Conservation (phyloP, 345 rosid genomes). For the Gossypium anomalum region DNA sequence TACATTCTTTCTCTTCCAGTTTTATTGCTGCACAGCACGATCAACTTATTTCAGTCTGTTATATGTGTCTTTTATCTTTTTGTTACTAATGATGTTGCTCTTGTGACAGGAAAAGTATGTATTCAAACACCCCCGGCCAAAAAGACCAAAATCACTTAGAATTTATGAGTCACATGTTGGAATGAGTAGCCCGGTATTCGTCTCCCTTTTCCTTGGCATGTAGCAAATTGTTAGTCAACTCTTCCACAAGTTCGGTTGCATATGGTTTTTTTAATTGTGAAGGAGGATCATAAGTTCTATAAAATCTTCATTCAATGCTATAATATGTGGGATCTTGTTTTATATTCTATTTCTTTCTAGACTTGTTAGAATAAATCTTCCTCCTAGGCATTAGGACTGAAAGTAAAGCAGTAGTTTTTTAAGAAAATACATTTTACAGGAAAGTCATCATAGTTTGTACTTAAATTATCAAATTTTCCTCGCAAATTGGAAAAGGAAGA, state of each 20-base stretch:
- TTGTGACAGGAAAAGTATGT: constrained; percentile 67
- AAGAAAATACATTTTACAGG: neutral
- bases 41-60: neutral
- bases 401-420: neutral
- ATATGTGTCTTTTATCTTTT: neutral
- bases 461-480: neutral
- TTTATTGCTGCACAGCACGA: neutral
- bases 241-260: neutral
- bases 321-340: neutral
- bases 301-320: neutral
- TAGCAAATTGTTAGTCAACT: neutral
- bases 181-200: constrained; percentile 88
- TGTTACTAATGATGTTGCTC: constrained; percentile 15
- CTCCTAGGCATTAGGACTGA: neutral
- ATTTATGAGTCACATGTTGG: constrained; percentile 96
- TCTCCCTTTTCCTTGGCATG: constrained; percentile 26
- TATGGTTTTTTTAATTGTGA: neutral
- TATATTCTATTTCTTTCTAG: neutral
- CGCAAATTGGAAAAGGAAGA: neutral
- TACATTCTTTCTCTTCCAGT: neutral
- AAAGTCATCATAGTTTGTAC: neutral
- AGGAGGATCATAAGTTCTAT: neutral
- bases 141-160: constrained; percentile 80
- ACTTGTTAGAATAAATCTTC: neutral
- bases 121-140: constrained; percentile 84